Conservation (phyloP, 2,329 filamentous ascomycete genomes). For the Chaetomiaceae sp. region DNA sequence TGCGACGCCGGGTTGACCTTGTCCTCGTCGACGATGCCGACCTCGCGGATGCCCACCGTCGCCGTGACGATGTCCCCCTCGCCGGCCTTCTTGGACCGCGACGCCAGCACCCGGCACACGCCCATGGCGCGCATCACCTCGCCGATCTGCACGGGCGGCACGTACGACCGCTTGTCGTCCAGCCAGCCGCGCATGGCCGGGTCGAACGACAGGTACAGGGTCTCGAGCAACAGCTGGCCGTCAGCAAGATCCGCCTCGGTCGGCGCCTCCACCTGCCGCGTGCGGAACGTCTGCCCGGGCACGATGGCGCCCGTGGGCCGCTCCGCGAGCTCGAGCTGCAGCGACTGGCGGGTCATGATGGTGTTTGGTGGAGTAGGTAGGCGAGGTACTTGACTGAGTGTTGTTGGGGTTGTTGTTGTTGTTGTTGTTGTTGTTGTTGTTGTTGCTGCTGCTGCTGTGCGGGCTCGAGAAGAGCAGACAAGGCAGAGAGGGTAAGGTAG, state of each 20-base stretch:
- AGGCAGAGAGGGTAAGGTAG: no score
- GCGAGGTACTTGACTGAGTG: background rate
- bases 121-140: constrained; percentile 53
- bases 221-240: constrained; percentile 47
- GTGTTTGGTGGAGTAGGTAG: background rate
- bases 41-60: constrained; percentile 51
- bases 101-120: constrained; percentile 47
- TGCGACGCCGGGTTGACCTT: constrained; percentile 28
- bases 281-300: constrained; percentile 58
- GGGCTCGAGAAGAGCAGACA: no score
- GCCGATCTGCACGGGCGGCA: constrained; percentile 54
- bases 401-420: no score
- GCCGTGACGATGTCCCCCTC: constrained; percentile 47
- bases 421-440: no score
- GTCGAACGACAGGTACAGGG: constrained; percentile 53
- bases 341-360: constrained; percentile 21
- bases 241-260: constrained; percentile 41
- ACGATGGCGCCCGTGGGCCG: constrained; percentile 56
- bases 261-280: constrained; percentile 46
- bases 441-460: no score
- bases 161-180: constrained; percentile 44
- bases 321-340: constrained; percentile 54
- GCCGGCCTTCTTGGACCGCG: constrained; percentile 39
- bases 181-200: constrained; percentile 61
- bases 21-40: constrained; percentile 44